Percentiles rank a stretch among this genome's conserved stretches.
phyloP scores from a whole-genome alignment of 2,329 filamentous ascomycete genomes.

The Pyrenochaeta sp. region DNA sequence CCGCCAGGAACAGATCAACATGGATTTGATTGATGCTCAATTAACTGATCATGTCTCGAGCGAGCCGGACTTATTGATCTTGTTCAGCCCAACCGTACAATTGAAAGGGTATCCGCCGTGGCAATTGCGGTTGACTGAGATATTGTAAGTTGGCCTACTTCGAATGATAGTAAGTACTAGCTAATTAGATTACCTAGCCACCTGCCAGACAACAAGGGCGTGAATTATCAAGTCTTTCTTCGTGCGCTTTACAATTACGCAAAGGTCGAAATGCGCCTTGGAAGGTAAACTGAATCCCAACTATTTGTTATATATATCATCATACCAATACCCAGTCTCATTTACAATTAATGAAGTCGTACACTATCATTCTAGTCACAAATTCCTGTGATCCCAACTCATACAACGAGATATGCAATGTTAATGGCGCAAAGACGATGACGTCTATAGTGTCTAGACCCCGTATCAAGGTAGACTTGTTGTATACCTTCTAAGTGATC shows the following conservation, averaged over 20 bases:
- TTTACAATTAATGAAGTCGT: not conserved
- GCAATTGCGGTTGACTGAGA: conserved; percentile 94
- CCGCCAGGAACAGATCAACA: conserved; percentile 79
- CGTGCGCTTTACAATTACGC: conserved; percentile 84
- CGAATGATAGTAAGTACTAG: not conserved
- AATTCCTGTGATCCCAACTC: not conserved
- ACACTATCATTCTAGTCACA: not conserved
- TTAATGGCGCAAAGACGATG: not conserved
- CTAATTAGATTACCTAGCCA: conserved; percentile 43
- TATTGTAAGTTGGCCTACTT: conserved; percentile 66
- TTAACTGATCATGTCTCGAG: conserved; percentile 79
- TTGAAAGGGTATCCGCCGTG: conserved; percentile 94
- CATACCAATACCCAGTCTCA: conserved; percentile 25
- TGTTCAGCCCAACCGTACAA: conserved; percentile 85
- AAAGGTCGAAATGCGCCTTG: conserved; percentile 87
- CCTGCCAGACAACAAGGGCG: conserved; percentile 76
- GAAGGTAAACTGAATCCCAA: conserved; percentile 56
- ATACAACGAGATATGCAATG: not conserved
- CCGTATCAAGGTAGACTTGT: not conserved
- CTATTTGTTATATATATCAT: conserved; percentile 8
- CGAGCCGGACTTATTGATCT: conserved; percentile 87
- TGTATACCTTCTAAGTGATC: not conserved
- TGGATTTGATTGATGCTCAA: conserved; percentile 88
- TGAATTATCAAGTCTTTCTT: conserved; percentile 94
- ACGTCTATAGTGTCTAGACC: not conserved